These are phyloP conservation scores for Fusarium camptoceras DNA, from an alignment of 2,329 filamentous ascomycete species.

Conservation along the genomic window DNA sequence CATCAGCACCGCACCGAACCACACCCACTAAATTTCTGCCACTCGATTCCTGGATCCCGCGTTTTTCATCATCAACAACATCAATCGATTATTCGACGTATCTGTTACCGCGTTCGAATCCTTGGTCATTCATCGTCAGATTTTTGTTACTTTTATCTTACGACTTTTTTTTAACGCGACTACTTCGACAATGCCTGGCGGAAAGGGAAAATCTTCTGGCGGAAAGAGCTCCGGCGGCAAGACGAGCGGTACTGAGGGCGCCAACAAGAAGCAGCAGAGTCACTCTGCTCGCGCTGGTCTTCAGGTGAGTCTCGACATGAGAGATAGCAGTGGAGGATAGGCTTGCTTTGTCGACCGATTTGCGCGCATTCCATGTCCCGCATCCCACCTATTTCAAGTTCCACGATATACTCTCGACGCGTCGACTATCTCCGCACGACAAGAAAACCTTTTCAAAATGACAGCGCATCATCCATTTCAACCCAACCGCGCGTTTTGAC, in stretches of 20 bases:
- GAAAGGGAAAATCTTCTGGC: conserved; percentile 93
- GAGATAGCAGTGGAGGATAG: conserved; percentile 15
- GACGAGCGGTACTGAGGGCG: conserved; percentile 69
- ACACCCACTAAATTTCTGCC: conserved; percentile 49
- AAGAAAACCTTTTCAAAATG: conserved; percentile 35
- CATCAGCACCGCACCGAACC: conserved; percentile 44
- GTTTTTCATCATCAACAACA: conserved; percentile 46
- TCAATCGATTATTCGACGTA: conserved; percentile 39
- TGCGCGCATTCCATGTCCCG: conserved; percentile 44
- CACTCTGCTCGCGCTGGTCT: conserved; percentile 95
- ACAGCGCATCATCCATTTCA: conserved; percentile 14
- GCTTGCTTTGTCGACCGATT: conserved; percentile 35
- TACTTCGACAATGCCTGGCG: conserved; percentile 73
- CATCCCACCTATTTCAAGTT: conserved; percentile 43
- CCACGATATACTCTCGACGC: conserved; percentile 39
- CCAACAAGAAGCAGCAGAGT: conserved; percentile 88
- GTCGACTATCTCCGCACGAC: conserved; percentile 43
- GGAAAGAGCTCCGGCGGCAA: conserved; percentile 90
- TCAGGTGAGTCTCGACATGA: conserved; percentile 74
- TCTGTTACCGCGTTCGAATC: conserved; percentile 42
- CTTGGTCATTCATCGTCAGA: conserved; percentile 29
- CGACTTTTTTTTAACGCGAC: conserved; percentile 42
- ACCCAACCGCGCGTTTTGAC: conserved; percentile 5
- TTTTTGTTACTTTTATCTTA: conserved; percentile 32
- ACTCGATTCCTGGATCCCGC: conserved; percentile 45